These are phyloP conservation scores for Aspergillus uvarum DNA, from an alignment of 2,329 filamentous ascomycete genomes.

Conservation along the genomic window DNA sequence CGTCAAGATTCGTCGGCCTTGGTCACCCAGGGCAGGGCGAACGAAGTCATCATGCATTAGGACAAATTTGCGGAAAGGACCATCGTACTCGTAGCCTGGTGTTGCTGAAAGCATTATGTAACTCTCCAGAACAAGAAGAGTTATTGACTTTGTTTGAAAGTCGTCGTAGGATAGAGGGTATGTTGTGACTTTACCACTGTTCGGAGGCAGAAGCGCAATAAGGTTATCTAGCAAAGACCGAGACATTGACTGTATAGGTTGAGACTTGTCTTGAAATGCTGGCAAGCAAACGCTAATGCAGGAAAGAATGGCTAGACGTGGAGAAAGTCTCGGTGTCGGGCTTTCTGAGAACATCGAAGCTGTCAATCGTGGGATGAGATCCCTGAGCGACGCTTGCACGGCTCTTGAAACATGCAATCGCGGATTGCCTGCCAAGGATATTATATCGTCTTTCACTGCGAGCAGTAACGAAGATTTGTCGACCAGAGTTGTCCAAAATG, in stretches of 20 bases:
- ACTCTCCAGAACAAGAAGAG: slow-evolving; percentile 40
- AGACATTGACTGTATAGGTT: slow-evolving; percentile 29
- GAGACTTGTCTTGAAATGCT: slow-evolving; percentile 33
- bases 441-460: slow-evolving; percentile 29
- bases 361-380: slow-evolving; percentile 23
- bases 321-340: slow-evolving; percentile 26
- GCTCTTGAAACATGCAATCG: slow-evolving; percentile 30
- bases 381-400: slow-evolving; percentile 31
- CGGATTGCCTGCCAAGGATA: slow-evolving; percentile 22
- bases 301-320: slow-evolving; percentile 35
- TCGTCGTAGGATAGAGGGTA: slow-evolving; percentile 11
- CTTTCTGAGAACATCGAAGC: slow-evolving; percentile 27
- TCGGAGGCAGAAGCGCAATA: slow-evolving; percentile 29
- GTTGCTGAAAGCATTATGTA: slow-evolving; percentile 34
- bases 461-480: slow-evolving; percentile 30
- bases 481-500: slow-evolving; percentile 35
- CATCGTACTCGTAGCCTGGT: slow-evolving; percentile 27
- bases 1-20: slow-evolving; percentile 30
- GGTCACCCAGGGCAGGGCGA: slow-evolving; percentile 21
- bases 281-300: slow-evolving; percentile 34
- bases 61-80: slow-evolving; percentile 31
- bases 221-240: slow-evolving; percentile 28
- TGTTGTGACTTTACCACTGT: slow-evolving; percentile 6
- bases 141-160: slow-evolving; percentile 27
- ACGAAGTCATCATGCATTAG: slow-evolving; percentile 43